Evolutionary conservation across 129 eudicot species (phyloP).

Genomic region (Heracleum sosnowskyi): DNA sequence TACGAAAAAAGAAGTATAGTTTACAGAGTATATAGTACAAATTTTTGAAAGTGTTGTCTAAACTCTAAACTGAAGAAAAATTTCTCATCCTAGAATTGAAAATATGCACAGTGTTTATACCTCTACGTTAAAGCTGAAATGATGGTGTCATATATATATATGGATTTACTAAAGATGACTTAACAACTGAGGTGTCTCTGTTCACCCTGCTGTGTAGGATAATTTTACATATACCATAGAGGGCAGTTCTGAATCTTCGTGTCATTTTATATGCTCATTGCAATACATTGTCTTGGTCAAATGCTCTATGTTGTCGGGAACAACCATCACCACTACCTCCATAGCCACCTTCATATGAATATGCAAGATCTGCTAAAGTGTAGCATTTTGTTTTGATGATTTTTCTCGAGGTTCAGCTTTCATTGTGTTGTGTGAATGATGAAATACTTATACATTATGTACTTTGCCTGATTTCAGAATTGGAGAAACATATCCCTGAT

Average conservation of each 20-base stretch:
- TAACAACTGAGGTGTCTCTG: not conserved
- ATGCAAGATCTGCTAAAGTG: not conserved
- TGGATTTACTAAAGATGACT: not conserved
- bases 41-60: not conserved
- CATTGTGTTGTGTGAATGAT: not conserved
- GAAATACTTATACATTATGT: not conserved
- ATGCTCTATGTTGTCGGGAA: not conserved
- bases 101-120: not conserved
- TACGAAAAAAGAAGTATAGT: not conserved
- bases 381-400: not conserved
- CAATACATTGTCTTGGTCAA: not conserved
- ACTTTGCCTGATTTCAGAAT: conserved; percentile 43
- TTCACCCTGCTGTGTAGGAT: not conserved
- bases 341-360: not conserved
- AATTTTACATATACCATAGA: not conserved
- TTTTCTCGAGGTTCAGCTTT: not conserved
- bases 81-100: not conserved
- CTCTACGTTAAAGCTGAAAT: not conserved
- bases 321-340: not conserved
- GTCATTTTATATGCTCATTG: not conserved
- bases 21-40: not conserved
- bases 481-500: conserved; percentile 86
- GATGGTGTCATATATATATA: not conserved
- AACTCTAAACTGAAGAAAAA: not conserved
- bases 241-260: not conserved